Percentiles rank a stretch among this genome's conserved stretches.
phyloP scores from a whole-genome alignment of 495 filamentous ascomycete genomes.

The Pseudomonodictys pantanalensis region DNA sequence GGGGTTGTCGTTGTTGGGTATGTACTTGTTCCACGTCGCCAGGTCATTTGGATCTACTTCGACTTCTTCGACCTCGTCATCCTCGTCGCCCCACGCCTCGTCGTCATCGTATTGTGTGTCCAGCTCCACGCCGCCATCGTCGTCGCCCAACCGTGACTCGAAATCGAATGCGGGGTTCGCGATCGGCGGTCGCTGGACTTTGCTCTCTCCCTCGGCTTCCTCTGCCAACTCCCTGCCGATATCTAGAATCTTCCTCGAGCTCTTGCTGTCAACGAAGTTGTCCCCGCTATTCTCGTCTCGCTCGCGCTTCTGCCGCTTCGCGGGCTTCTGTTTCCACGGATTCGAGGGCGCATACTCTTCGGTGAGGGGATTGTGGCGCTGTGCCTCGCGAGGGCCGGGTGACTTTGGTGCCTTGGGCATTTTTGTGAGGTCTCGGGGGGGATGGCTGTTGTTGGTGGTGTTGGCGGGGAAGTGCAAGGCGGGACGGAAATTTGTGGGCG shows the following conservation, averaged over 20 bases:
- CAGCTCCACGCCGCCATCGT: constrained; percentile 36
- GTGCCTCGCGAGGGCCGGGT: constrained; percentile 17
- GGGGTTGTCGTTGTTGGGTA: constrained; percentile 55
- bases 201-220: constrained; percentile 61
- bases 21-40: constrained; percentile 84
- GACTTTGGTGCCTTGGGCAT: constrained; percentile 38
- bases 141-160: constrained; percentile 55
- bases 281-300: constrained; percentile 58
- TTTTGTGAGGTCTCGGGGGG: background rate
- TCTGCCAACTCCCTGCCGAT: constrained; percentile 81
- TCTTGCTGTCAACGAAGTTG: constrained; percentile 79
- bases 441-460: background rate
- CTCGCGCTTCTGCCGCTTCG: constrained; percentile 38
- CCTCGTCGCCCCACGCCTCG: constrained; percentile 56
- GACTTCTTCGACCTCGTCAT: constrained; percentile 75
- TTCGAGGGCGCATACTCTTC: constrained; percentile 43
- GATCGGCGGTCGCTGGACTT: constrained; percentile 33
- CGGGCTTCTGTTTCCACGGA: constrained; percentile 41
- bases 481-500: constrained; percentile 20
- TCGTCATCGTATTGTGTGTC: constrained; percentile 52
- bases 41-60: constrained; percentile 89
- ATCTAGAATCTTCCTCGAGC: constrained; percentile 81
- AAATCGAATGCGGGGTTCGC: constrained; percentile 64
- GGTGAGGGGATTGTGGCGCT: constrained; percentile 42
- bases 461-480: background rate